Evolutionary conservation across 148 eudicot genomes (phyloP).

Genomic region (Camellia lanceoleosa): DNA sequence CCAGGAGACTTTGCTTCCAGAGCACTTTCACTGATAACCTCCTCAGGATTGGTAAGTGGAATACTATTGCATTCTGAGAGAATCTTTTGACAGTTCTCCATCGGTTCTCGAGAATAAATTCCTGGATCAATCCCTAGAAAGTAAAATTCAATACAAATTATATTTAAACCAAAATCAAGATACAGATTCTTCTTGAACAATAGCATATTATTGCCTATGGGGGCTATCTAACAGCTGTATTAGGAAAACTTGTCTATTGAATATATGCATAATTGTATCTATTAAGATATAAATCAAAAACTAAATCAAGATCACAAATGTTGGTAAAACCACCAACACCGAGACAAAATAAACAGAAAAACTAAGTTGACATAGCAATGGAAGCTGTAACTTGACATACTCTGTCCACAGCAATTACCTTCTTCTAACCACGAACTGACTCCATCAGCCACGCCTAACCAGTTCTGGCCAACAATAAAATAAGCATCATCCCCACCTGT

Average conservation of each 20-base stretch:
- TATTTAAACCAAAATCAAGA: not conserved
- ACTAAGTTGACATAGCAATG: not conserved
- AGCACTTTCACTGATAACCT: constrained; percentile 50
- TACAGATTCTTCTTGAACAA: not conserved
- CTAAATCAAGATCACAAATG: not conserved
- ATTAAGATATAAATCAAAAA: not conserved
- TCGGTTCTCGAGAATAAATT: constrained; percentile 56
- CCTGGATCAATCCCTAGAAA: constrained; percentile 54
- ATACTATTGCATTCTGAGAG: constrained; percentile 28
- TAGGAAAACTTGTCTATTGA: not conserved
- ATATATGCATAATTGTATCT: not conserved
- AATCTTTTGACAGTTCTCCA: constrained; percentile 48
- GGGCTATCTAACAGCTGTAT: not conserved
- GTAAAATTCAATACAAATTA: constrained; percentile 3
- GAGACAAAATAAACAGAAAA: not conserved
- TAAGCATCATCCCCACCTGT: constrained; percentile 88
- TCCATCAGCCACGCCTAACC: constrained; percentile 89
- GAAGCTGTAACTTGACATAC: not conserved
- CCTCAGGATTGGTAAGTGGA: constrained; percentile 34
- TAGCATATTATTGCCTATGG: not conserved
- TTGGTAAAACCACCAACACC: not conserved
- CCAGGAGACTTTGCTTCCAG: constrained; percentile 53
- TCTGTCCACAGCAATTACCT: constrained; percentile 35
- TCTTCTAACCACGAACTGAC: constrained; percentile 72
- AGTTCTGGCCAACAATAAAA: constrained; percentile 48